These are phyloP conservation scores for Taphrina pruni DNA, from an alignment of 1,139 yeast species.

Conservation along the genomic window DNA sequence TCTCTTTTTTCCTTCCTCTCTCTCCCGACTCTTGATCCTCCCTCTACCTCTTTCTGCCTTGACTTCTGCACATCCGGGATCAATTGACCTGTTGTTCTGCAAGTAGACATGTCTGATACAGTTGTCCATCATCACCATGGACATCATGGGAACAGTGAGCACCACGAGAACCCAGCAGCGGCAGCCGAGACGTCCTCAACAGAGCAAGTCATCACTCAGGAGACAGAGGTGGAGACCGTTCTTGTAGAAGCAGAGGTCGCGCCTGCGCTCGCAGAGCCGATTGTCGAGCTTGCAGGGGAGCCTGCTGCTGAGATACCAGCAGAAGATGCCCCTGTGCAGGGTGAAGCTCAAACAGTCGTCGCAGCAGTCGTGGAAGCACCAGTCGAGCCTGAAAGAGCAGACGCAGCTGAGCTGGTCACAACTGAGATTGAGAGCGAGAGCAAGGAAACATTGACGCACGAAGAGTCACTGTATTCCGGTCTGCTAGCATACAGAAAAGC, in stretches of 20 bases:
- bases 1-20: not conserved
- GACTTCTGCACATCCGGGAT: not conserved
- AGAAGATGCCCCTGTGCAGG: not conserved
- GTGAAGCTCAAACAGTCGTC: not conserved
- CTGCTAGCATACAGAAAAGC: conserved; percentile 24
- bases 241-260: not conserved
- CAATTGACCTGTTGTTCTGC: not conserved
- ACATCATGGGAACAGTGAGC: conserved; percentile 3
- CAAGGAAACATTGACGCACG: not conserved
- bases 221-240: conserved; percentile 2
- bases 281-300: conserved; percentile 1
- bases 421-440: not conserved
- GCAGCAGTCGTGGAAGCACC: not conserved
- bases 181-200: not conserved
- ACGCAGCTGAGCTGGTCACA: not conserved
- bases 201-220: not conserved
- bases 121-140: not conserved
- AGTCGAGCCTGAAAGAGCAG: not conserved
- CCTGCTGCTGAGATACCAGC: not conserved
- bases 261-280: not conserved
- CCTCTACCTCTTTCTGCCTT: not conserved
- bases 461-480: conserved; percentile 14
- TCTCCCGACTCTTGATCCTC: not conserved
- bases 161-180: not conserved
- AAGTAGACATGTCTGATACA: not conserved